A percentile compares a stretch with the other conserved stretches of the same genome.
phyloP scores from a whole-genome alignment of 371 early-diverging fungal species.

The Mortierella sp. region DNA sequence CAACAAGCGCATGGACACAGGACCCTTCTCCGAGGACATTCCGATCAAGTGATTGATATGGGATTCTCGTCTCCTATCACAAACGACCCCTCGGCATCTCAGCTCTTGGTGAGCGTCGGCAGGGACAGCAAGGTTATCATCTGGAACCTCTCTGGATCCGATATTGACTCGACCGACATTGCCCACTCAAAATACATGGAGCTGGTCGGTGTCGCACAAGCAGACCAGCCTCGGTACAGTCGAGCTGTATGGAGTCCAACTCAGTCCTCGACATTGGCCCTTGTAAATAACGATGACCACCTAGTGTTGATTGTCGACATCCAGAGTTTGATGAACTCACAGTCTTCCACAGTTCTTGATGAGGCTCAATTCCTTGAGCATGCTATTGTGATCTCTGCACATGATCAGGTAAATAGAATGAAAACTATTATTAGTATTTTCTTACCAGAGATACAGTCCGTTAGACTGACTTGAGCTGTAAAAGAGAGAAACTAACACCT shows the following conservation, averaged over 20 bases:
- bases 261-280: slow-evolving; percentile 28
- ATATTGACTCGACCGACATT: slow-evolving; percentile 46
- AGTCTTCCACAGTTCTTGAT: slow-evolving; percentile 15
- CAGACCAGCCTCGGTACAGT: slow-evolving; percentile 39
- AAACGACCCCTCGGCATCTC: slow-evolving; percentile 8
- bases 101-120: slow-evolving; percentile 52
- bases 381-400: slow-evolving; percentile 39
- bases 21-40: slow-evolving; percentile 54
- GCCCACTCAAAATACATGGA: slow-evolving; percentile 43
- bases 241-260: slow-evolving; percentile 43
- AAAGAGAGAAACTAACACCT: not conserved
- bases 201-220: slow-evolving; percentile 24
- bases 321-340: slow-evolving; percentile 23
- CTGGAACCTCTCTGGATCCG: slow-evolving; percentile 55
- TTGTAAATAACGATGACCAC: slow-evolving; percentile 54
- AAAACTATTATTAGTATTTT: not conserved
- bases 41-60: slow-evolving; percentile 55
- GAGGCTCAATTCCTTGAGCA: slow-evolving; percentile 35
- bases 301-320: slow-evolving; percentile 40
- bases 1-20: slow-evolving; percentile 52
- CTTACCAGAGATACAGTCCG: not conserved
- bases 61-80: slow-evolving; percentile 34
- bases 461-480: slow-evolving; percentile 2
- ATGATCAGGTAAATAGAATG: slow-evolving; percentile 32
- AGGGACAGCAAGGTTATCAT: slow-evolving; percentile 53